Conservation (phyloP, 2,329 filamentous ascomycete species). For the Stachybotrys echinatus region DNA sequence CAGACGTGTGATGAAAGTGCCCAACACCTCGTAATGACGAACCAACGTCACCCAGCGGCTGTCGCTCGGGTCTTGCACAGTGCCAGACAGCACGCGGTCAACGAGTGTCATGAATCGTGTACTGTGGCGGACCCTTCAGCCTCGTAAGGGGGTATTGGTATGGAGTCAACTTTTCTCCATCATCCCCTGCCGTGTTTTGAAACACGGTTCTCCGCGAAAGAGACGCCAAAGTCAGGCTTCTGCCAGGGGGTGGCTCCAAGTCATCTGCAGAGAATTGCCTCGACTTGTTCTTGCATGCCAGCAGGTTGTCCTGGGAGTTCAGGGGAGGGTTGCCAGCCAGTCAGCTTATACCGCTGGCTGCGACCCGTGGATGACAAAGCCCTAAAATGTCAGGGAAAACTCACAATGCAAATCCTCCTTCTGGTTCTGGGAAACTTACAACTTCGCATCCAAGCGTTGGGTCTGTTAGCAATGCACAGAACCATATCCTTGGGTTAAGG, state of each 20-base stretch:
- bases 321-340: no score
- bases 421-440: no score
- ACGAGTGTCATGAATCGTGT: background rate
- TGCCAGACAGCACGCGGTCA: background rate
- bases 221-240: background rate
- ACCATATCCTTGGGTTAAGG: no score
- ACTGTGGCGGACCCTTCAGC: background rate
- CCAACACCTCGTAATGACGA: no score
- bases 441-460: no score
- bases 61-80: background rate
- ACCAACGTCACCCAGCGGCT: background rate
- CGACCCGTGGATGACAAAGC: no score
- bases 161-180: background rate
- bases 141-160: background rate
- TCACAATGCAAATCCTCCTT: no score
- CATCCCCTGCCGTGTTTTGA: background rate
- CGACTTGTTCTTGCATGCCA: background rate
- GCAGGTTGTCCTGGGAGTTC: background rate
- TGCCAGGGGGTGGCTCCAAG: background rate
- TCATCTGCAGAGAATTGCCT: background rate
- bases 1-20: no score
- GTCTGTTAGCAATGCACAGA: no score
- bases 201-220: background rate
- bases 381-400: no score
- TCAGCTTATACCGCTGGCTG: no score